These are phyloP conservation scores for Sarocladium oryzae DNA, from an alignment of 2,329 filamentous ascomycete species.

Conservation along the genomic window DNA sequence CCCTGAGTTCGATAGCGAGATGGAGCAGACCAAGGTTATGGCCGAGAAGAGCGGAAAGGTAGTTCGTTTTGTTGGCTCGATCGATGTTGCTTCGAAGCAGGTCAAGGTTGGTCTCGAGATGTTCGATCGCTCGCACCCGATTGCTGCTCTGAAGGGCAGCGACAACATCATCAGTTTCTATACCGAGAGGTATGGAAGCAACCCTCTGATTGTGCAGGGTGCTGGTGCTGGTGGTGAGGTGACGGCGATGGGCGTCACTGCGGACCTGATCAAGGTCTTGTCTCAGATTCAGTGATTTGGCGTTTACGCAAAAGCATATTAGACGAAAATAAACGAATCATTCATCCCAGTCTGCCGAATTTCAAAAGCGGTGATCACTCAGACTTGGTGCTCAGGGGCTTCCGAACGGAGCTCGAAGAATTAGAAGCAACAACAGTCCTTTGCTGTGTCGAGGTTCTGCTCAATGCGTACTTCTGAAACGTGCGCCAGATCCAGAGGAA, in stretches of 20 bases:
- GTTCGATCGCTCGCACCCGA: conserved; percentile 81
- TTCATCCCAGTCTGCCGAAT: not conserved
- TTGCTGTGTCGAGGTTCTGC: not conserved
- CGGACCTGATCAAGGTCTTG: conserved; percentile 84
- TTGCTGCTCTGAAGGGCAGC: conserved; percentile 90
- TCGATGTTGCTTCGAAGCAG: conserved; percentile 72
- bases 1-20: conserved; percentile 76
- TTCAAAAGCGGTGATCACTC: not conserved
- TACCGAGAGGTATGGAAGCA: conserved; percentile 86
- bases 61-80: conserved; percentile 86
- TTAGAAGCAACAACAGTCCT: not conserved
- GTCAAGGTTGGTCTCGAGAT: conserved; percentile 91
- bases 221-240: conserved; percentile 91
- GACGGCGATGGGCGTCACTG: conserved; percentile 96
- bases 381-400: conserved; percentile 5
- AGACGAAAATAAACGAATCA: conserved; percentile 6
- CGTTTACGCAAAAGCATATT: conserved; percentile 11
- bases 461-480: not conserved
- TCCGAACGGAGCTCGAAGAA: not conserved
- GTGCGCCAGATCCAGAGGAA: conserved; percentile 46
- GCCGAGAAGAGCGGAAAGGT: conserved; percentile 87
- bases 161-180: conserved; percentile 99
- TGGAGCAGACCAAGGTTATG: conserved; percentile 81
- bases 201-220: conserved; percentile 90
- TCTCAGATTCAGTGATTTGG: conserved; percentile 51